Percentiles rank a stretch among this genome's conserved stretches.
These are phyloP conservation scores for Trichoderma arundinaceum DNA, from an alignment of 2,329 filamentous ascomycete species.

Conservation along the genomic window DNA sequence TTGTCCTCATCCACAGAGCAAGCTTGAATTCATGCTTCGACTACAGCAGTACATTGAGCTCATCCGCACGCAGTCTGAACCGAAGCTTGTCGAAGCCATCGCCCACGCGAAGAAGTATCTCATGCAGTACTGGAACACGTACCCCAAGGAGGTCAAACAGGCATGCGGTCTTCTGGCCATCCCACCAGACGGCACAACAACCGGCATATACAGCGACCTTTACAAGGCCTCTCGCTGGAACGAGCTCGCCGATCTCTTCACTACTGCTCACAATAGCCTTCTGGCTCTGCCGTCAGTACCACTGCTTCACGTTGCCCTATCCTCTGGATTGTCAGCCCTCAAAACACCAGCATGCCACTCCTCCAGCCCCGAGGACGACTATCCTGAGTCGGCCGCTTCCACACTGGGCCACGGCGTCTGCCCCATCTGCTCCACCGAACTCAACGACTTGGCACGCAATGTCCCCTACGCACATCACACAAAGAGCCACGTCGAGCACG, in stretches of 20 bases:
- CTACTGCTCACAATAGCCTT: constrained; percentile 83
- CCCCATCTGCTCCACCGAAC: constrained; percentile 93
- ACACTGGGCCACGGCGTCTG: constrained; percentile 77
- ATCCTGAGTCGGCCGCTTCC: constrained; percentile 28
- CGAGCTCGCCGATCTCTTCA: constrained; percentile 78
- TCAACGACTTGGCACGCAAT: constrained; percentile 86
- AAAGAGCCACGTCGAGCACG: constrained; percentile 88
- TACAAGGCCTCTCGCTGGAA: constrained; percentile 78
- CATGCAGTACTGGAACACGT: constrained; percentile 69
- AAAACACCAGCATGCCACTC: constrained; percentile 95
- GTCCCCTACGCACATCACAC: constrained; percentile 96
- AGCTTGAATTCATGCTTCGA: constrained; percentile 89
- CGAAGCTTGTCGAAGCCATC: constrained; percentile 76
- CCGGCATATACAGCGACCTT: constrained; percentile 58
- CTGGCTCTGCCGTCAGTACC: constrained; percentile 82
- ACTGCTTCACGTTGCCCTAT: constrained; percentile 87
- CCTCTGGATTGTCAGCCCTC: constrained; percentile 87
- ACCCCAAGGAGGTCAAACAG: constrained; percentile 70
- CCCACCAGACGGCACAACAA: constrained; percentile 55
- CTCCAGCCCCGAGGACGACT: constrained; percentile 52
- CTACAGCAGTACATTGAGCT: constrained; percentile 96
- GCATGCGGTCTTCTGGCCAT: constrained; percentile 84
- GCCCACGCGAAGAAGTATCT: constrained; percentile 83
- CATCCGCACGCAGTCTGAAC: constrained; percentile 68
- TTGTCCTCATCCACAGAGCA: constrained; percentile 60